Base-by-base conservation (phyloP, 768 basidiomycete genomes). In the Mycena floridula region DNA sequence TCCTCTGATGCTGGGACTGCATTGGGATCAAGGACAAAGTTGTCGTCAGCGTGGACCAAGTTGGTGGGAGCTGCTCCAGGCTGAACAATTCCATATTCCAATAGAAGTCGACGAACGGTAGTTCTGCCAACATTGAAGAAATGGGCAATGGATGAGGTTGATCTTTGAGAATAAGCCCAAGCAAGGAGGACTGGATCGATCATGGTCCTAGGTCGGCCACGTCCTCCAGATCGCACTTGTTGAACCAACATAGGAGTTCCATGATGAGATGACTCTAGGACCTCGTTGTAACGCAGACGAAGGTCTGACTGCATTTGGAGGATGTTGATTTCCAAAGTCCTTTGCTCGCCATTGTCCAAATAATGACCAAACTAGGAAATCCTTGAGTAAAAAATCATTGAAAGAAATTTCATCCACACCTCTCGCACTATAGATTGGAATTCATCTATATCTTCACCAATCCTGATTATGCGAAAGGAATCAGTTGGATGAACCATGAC, bases 11-110 rank as follows among this genome's bases (percentile, higher is more conserved):
- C n/a, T n/a, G n/a, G n/a, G n/a, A n/a, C n/a, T n/a, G n/a, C n/a
- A n/a, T n/a, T n/a, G n/a, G n/a, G n/a, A n/a, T 30, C 28, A 9
- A 30, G 28, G 16, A 44, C 15, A 32, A 52, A 46, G 3, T 52
- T 30, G 4, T 42, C 48, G 3, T 46, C 24, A 22, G 48, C 9
- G 16, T 30, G 16, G 9, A 30, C 28, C 9, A 30, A 30, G 28
- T 30, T 30, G 9, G 9, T 9, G 28, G 28, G 28, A 9, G 28
- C 28, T 9, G 28, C 8, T 11, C 37, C 37, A 11, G 11, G 9
- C 47, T 32, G 32, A 42, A 23, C 15, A 47, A 50, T 5, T 8
- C 37, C 37, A 38, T 38, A 21, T 16, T 30, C 28, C 28, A 30
- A 9, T 30, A 30, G 16, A 30, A 30, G 37, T 13, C 15, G 21